A percentile compares a stretch with the other conserved stretches of the same genome.
phyloP scores from a whole-genome alignment of 176 grass and related monocot genomes.

The Aegilops tauschii region DNA sequence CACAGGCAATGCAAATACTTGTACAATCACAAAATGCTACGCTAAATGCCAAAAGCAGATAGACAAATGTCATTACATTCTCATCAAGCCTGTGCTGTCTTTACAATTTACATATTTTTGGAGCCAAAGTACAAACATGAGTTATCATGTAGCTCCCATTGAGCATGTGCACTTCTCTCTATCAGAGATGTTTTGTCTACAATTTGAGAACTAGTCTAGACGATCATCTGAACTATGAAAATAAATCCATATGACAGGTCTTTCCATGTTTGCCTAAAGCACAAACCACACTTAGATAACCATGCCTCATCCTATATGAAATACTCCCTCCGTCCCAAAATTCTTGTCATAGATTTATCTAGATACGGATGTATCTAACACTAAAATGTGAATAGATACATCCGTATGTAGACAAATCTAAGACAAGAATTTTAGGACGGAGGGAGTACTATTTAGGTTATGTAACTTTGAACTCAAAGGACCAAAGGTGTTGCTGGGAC shows the following conservation, averaged over 20 bases:
- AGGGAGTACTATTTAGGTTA: background rate
- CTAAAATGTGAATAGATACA: too few relatives aligned
- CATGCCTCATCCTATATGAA: background rate
- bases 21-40: background rate
- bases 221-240: slow-evolving; percentile 2
- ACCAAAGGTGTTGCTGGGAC: background rate
- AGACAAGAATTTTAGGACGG: too few relatives aligned
- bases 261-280: background rate
- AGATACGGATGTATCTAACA: too few relatives aligned
- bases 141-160: background rate
- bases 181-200: slow-evolving; percentile 7
- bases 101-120: background rate
- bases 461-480: slow-evolving; percentile 1
- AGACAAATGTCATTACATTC: background rate
- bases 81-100: background rate
- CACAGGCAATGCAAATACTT: background rate
- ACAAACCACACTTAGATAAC: slow-evolving; percentile 1
- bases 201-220: background rate
- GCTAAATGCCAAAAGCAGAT: background rate
- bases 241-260: background rate
- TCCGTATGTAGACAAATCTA: too few relatives aligned
- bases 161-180: background rate
- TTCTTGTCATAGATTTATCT: too few relatives aligned
- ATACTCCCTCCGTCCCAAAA: background rate
- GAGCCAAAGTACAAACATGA: background rate